A percentile compares a stretch with the other conserved stretches of the same genome.
phyloP scores from a whole-genome alignment of 2,329 filamentous ascomycete species.

The Aureobasidium pullulans region DNA sequence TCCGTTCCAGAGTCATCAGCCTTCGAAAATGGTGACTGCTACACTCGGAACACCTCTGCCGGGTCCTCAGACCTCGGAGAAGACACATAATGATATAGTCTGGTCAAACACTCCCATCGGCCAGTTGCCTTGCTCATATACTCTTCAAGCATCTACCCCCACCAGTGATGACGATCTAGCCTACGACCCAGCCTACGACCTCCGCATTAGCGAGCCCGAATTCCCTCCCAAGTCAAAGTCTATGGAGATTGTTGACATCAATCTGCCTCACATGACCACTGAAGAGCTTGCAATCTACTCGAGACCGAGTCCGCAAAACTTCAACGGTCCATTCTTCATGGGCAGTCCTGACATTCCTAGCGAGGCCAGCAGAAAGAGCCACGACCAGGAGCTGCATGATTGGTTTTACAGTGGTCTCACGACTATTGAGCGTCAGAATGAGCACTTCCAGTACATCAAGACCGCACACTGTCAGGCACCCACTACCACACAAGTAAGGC shows the following conservation, averaged over 20 bases:
- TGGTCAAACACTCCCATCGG: background rate
- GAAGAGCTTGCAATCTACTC: constrained; percentile 9
- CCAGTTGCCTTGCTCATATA: background rate
- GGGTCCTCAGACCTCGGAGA: background rate
- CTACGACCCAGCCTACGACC: background rate
- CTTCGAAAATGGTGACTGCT: background rate
- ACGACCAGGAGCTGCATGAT: constrained; percentile 31
- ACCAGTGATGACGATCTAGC: background rate
- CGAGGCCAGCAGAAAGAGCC: constrained; percentile 19
- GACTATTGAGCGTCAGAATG: constrained; percentile 26
- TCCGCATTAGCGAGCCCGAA: constrained; percentile 13
- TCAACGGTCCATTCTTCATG: constrained; percentile 32
- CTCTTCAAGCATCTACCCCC: background rate
- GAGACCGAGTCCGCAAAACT: constrained; percentile 27
- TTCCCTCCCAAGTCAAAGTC: background rate
- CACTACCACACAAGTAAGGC: background rate
- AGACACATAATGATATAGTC: background rate
- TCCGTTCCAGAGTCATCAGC: constrained; percentile 20
- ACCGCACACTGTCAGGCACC: constrained; percentile 7
- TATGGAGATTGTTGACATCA: background rate
- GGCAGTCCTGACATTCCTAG: constrained; percentile 20
- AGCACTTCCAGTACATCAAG: constrained; percentile 22
- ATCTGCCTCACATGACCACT: background rate
- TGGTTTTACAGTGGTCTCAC: constrained; percentile 31
- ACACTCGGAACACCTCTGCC: background rate